Base-by-base conservation (phyloP, 768 basidiomycete genomes). In the Agaricus subrufescens region DNA sequence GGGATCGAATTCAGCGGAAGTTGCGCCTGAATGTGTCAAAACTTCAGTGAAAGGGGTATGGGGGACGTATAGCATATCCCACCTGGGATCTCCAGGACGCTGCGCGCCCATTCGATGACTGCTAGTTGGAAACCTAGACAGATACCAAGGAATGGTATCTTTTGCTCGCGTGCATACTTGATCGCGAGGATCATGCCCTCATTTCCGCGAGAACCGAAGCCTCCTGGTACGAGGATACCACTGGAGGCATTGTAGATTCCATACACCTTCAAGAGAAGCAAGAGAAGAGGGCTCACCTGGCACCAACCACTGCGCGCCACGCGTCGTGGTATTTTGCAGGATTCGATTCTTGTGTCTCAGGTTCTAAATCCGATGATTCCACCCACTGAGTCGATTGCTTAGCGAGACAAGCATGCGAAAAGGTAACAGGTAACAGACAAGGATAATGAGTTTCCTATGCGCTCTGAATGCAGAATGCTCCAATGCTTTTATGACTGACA, bases 121-220 rank as follows among this genome's bases (percentile, higher is more conserved):
- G 97, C 94, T 45, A 98, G 78, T 69, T 99, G 97, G 82, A 99
- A 98, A 19, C 96, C 96, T 26, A 98, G 83, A 69, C 96, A 99
- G 69, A 99, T 94, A 45, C 96, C 96, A 39, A 98, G 73, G 81
- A 94, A 99, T 0, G 96, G 97, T 6, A 94, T 74, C 58, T 93
- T 92, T 67, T 96, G 90, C 72, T 98, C 94, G 54, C 96, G 81
- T 0, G 96, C 94, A 80, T 95, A 95, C 71, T 93, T 95, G 70
- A 94, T 93, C n/a, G 96, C 96, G 49, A 94, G 80, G 66, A 98
- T 87, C 96, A 99, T 98, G 40, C 96, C 96, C 71, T 97, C 95
- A 0, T 89, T 94, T 23, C 96, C 96, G 39, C 96, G 90, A 9
- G 78, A 73, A 19, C 96, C 96, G 67, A 99, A 99, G 10, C 96